Percentiles rank a stretch among this genome's conserved stretches.
Evolutionary conservation across 2,329 filamentous ascomycete species (phyloP).

Genomic region (Thielaviopsis musarum): DNA sequence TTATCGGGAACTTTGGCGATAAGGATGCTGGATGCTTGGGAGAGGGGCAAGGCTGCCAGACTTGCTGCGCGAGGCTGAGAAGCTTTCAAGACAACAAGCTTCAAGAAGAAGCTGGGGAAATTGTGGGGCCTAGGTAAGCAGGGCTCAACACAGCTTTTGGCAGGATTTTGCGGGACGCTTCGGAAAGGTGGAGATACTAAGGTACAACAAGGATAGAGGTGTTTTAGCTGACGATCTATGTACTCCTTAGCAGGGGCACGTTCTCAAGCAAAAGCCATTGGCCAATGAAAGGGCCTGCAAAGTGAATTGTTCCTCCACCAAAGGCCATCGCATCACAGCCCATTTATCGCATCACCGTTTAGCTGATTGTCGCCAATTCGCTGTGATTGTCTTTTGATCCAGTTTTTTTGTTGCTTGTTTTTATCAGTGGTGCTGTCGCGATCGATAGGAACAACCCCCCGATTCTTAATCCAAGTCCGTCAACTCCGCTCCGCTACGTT

Average conservation of each 20-base stretch:
- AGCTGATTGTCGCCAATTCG: background rate
- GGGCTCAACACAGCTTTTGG: background rate
- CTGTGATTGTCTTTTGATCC: background rate
- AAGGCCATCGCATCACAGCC: background rate
- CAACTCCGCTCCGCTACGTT: background rate
- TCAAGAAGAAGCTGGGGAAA: slow-evolving; percentile 4
- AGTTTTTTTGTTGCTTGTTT: background rate
- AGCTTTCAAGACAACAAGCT: background rate
- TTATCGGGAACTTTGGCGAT: background rate
- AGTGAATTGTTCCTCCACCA: slow-evolving; percentile 6
- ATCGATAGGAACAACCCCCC: background rate
- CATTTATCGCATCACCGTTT: background rate
- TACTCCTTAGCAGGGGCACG: slow-evolving; percentile 10
- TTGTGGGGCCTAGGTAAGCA: background rate
- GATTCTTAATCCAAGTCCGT: background rate
- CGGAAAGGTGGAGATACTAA: slow-evolving; percentile 9
- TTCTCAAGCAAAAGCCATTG: slow-evolving; percentile 18
- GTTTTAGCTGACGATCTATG: slow-evolving; percentile 1
- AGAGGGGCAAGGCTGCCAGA: slow-evolving; percentile 9
- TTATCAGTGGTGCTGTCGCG: background rate
- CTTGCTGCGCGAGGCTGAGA: slow-evolving; percentile 5
- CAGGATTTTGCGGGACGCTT: slow-evolving; percentile 7
- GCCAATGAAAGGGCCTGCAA: slow-evolving; percentile 22
- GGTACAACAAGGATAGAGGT: slow-evolving; percentile 1
- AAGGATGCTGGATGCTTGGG: background rate